These are phyloP conservation scores for Sungouiella blattae DNA, from an alignment of 805 yeast species.

Conservation along the genomic window DNA sequence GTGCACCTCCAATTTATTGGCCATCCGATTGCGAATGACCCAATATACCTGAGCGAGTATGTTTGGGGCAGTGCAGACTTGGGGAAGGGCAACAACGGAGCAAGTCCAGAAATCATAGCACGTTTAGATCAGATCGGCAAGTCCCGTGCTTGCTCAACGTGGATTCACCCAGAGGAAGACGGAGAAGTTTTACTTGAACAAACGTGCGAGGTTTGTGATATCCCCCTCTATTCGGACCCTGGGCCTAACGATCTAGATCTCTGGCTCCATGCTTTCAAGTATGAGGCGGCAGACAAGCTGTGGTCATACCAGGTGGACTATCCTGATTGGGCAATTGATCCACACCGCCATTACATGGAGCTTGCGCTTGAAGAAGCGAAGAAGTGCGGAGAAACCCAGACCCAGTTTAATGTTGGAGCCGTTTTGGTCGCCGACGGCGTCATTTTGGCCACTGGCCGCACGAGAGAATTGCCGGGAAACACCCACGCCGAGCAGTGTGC, in stretches of 20 bases:
- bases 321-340: constrained; percentile 78
- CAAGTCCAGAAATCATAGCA: constrained; percentile 44
- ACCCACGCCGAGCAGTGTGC: constrained; percentile 99
- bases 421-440: constrained; percentile 60
- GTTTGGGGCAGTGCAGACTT: constrained; percentile 73
- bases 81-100: constrained; percentile 59
- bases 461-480: constrained; percentile 89
- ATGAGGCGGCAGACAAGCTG: constrained; percentile 51
- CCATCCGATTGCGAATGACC: constrained; percentile 88
- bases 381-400: constrained; percentile 74
- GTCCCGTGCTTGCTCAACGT: constrained; percentile 59
- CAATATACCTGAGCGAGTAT: constrained; percentile 71
- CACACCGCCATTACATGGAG: constrained; percentile 62
- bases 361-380: constrained; percentile 74
- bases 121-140: constrained; percentile 69
- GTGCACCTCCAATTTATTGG: constrained; percentile 92
- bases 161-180: constrained; percentile 53
- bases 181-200: constrained; percentile 69
- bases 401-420: constrained; percentile 95
- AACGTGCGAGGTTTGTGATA: constrained; percentile 62
- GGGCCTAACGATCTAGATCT: constrained; percentile 81
- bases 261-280: constrained; percentile 88
- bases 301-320: constrained; percentile 77
- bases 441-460: constrained; percentile 77
- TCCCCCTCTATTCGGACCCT: constrained; percentile 80